phyloP scores from a whole-genome alignment of 495 filamentous ascomycete species.

The Usnea hakonensis region DNA sequence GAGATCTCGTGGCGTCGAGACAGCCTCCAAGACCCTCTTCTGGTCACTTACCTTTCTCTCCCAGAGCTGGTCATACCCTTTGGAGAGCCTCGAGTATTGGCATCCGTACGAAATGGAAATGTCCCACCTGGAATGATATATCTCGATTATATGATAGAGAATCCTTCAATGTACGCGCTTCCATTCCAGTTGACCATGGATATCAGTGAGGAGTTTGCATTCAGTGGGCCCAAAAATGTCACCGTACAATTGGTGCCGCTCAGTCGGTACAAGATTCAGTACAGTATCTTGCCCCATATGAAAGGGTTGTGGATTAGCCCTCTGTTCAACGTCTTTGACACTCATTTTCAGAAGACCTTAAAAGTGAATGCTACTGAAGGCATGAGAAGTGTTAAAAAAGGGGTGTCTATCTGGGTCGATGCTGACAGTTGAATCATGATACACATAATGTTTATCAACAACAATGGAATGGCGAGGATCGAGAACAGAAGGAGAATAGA shows the following conservation, averaged over 20 bases:
- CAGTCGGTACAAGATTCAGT: constrained; percentile 61
- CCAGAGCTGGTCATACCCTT: constrained; percentile 72
- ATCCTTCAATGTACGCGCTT: constrained; percentile 87
- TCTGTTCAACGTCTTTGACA: constrained; percentile 68
- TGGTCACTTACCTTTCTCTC: constrained; percentile 57
- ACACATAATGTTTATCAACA: background rate
- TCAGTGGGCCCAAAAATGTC: constrained; percentile 77
- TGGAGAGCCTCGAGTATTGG: constrained; percentile 82
- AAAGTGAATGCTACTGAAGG: constrained; percentile 65
- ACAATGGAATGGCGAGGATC: background rate
- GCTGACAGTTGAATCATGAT: constrained; percentile 34
- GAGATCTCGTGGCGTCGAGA: constrained; percentile 66
- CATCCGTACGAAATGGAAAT: constrained; percentile 43
- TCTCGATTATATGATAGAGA: constrained; percentile 73
- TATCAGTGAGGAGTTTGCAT: constrained; percentile 83
- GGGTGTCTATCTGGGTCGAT: constrained; percentile 59
- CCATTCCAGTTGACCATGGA: constrained; percentile 92
- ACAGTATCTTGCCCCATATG: constrained; percentile 53
- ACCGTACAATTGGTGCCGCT: constrained; percentile 72
- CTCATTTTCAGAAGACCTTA: constrained; percentile 81
- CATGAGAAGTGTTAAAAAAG: constrained; percentile 66
- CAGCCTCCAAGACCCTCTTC: constrained; percentile 33
- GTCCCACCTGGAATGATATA: constrained; percentile 40
- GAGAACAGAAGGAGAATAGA: background rate
- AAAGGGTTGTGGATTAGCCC: constrained; percentile 64